Conservation (phyloP, 2,329 filamentous ascomycete genomes). For the Alternaria ethzedia region DNA sequence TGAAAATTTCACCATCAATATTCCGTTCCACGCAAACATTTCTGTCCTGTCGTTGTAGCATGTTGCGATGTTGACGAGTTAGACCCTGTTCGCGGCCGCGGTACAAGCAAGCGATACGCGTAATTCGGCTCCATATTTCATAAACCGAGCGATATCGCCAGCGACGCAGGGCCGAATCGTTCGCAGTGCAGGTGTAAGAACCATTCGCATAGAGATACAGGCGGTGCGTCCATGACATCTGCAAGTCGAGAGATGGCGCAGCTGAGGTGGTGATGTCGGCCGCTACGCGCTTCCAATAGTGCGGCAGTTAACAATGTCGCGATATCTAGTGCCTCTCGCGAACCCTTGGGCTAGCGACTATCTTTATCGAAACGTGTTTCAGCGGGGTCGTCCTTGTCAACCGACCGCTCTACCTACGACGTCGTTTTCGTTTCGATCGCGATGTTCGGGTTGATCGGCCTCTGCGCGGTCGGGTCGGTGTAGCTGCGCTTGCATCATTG, state of each 20-base stretch:
- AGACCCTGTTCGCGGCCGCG: neutral
- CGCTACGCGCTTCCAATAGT: neutral
- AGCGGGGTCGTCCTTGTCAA: neutral
- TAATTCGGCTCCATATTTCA: conserved; percentile 3
- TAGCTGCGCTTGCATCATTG: neutral
- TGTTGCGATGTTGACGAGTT: neutral
- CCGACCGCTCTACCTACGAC: neutral
- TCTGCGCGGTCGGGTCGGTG: conserved; percentile 7
- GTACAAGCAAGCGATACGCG: conserved; percentile 5
- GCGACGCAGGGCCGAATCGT: neutral
- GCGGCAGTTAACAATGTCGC: neutral
- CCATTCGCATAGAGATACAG: neutral
- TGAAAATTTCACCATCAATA: neutral
- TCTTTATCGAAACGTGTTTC: conserved; percentile 14
- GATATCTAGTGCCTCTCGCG: neutral
- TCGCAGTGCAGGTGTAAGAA: neutral
- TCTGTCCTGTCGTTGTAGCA: neutral
- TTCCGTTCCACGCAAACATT: neutral
- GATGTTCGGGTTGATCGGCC: conserved; percentile 2
- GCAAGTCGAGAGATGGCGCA: neutral
- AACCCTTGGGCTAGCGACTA: neutral
- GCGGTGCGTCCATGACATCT: neutral
- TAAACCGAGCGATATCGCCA: neutral
- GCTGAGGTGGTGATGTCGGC: neutral
- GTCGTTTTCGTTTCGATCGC: neutral